A percentile compares a stretch with the other conserved stretches of the same genome.
phyloP scores from a whole-genome alignment of 176 grass and related monocot genomes.

The Pontederia paniculata region DNA sequence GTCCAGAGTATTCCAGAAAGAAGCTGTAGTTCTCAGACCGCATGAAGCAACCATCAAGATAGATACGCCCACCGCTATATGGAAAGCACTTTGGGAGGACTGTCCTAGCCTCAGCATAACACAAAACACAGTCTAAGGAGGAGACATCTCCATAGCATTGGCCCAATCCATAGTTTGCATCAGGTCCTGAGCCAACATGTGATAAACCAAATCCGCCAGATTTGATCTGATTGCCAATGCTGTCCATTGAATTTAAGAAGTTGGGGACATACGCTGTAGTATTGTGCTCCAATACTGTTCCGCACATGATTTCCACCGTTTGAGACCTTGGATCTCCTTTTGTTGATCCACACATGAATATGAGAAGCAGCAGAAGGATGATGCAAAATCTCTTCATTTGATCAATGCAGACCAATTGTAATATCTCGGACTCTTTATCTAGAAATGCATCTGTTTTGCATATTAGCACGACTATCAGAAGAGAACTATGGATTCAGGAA shows the following conservation, averaged over 20 bases:
- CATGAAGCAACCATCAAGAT: conserved; percentile 14
- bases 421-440: no score
- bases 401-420: no score
- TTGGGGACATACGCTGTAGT: conserved; percentile 2
- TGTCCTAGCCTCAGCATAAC: conserved; percentile 10
- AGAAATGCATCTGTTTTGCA: no score
- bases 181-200: conserved; percentile 3
- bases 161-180: conserved; percentile 3
- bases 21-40: conserved; percentile 6
- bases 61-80: background rate
- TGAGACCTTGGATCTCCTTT: conserved; percentile 12
- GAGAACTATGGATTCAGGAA: no score
- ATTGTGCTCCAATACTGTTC: background rate
- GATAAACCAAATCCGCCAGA: background rate
- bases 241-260: conserved; percentile 6
- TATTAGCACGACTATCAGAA: no score
- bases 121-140: conserved; percentile 6
- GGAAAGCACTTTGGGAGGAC: conserved; percentile 13
- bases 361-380: background rate
- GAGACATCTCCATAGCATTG: conserved; percentile 14
- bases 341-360: background rate
- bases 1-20: background rate
- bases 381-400: background rate
- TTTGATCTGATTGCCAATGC: conserved; percentile 4
- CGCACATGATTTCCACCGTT: conserved; percentile 6